A percentile compares a stretch with the other conserved stretches of the same genome.
Conservation (phyloP, 768 basidiomycete genomes). For the Kwoniella mangroviensis region DNA sequence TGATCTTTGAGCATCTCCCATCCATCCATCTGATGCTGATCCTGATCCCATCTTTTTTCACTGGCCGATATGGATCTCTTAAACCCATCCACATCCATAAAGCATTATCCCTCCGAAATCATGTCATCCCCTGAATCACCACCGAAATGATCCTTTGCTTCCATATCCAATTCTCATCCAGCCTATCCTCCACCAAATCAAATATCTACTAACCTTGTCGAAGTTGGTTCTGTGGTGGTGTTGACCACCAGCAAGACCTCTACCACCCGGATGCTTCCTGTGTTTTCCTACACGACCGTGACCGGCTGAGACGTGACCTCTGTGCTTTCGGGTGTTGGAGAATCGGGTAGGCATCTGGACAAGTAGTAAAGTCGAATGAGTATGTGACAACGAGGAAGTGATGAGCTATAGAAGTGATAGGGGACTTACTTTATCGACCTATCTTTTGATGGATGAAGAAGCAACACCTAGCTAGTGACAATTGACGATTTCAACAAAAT, state of each 20-base stretch:
- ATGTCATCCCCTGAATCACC: neutral
- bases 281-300: slow-evolving; percentile 99
- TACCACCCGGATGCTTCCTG: slow-evolving; percentile 99
- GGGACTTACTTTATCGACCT: slow-evolving; percentile 35
- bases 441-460: slow-evolving; percentile 35
- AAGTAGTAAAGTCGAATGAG: slow-evolving; percentile 7
- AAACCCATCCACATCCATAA: neutral
- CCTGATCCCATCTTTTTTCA: too few relatives aligned
- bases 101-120: neutral
- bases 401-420: neutral
- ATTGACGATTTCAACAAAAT: slow-evolving; percentile 24
- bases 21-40: too few relatives aligned
- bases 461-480: slow-evolving; percentile 8
- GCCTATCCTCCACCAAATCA: neutral
- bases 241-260: slow-evolving; percentile 97
- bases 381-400: neutral
- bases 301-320: slow-evolving; percentile 99
- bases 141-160: neutral
- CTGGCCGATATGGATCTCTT: neutral
- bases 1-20: too few relatives aligned
- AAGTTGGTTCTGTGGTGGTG: slow-evolving; percentile 99
- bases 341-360: slow-evolving; percentile 87
- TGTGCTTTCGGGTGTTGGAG: slow-evolving; percentile 97
- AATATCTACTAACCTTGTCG: slow-evolving; percentile 66
- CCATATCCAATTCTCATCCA: slow-evolving; percentile 2